phyloP scores from a whole-genome alignment of 2,329 filamentous ascomycete species.

The Talaromyces sp. region DNA sequence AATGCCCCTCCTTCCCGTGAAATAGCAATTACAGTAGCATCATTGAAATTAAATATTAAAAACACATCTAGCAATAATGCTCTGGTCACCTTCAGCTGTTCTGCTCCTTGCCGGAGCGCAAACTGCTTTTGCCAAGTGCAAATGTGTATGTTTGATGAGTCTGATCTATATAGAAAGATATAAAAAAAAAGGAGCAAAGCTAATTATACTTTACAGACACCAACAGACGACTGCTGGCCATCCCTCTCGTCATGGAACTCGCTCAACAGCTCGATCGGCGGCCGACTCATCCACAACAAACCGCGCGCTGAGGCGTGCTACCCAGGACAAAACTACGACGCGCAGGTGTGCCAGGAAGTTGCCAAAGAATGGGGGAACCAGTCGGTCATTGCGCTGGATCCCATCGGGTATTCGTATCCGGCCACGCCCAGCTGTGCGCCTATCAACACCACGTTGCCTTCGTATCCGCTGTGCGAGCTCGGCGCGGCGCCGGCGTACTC shows the following conservation, averaged over 20 bases:
- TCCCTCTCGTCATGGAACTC: constrained; percentile 23
- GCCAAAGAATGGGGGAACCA: background rate
- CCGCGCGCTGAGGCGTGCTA: constrained; percentile 24
- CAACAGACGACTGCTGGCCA: constrained; percentile 24
- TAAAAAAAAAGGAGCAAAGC: background rate
- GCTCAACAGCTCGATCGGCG: constrained; percentile 28
- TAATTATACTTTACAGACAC: background rate
- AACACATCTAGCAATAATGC: background rate
- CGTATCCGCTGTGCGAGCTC: constrained; percentile 3
- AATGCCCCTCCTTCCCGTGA: background rate
- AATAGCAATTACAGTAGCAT: background rate
- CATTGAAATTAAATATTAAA: background rate
- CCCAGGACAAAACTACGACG: constrained; percentile 2
- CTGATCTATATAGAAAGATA: background rate
- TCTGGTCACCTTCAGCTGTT: background rate
- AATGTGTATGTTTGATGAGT: background rate
- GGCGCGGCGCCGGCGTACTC: background rate
- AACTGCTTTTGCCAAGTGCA: background rate
- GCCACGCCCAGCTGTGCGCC: background rate
- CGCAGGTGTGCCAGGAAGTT: constrained; percentile 5
- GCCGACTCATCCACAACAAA: constrained; percentile 22
- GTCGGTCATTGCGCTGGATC: background rate
- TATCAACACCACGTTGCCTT: background rate
- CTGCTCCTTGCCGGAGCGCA: constrained; percentile 1
- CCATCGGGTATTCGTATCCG: constrained; percentile 3